Evolutionary conservation across 192 early-diverging fungal species (phyloP), one percentile per base, ranked within the genome.

Genomic region (Coemansia reversa): DNA sequence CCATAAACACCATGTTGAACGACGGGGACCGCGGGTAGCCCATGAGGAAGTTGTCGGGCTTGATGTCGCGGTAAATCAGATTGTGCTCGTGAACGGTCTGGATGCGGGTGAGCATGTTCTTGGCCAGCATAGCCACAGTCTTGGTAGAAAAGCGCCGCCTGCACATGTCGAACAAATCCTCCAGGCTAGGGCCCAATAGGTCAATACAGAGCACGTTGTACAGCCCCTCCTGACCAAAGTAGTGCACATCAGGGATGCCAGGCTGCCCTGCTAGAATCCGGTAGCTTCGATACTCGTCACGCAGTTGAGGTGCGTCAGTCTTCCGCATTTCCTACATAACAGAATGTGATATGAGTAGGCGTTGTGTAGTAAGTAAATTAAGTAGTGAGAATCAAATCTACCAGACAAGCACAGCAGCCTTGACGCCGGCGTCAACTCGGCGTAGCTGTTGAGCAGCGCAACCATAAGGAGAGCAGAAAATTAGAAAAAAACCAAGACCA

Each of bases 31-130:
- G 74, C 4, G 86, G 89, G 29, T 90, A 86, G 19, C 96, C 96
- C 54, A 97, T 88, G 66, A 98, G 80, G 66, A 98, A 98, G 83
- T 98, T 98, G 74, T 98, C 96, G 30, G 96, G 96, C 75, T 98
- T 98, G 76, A 98, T 96, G 77, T 98, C 96, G 56, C 96, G 88
- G 81, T 98, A 98, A 32, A 98, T 93, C 48, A 97, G 76, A 67
- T 94, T 95, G 70, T 90, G 86, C 69, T 97, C 95, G 70, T 98
- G 96, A 52, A 98, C 92, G 0, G 89, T 86, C 83, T 96, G 92
- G 14, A 98, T 90, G 50, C 93, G 89, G 35, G 81, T 88, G 23
- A 87, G 72, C 96, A 98, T 97, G 69, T 92, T 89, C 70, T 94
- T 96, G 24, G 96, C 96, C 28, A 93, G 77, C 92, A 95, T 94